Conservation (phyloP, 345 rosid genomes). For the Syzygium oleosum region DNA sequence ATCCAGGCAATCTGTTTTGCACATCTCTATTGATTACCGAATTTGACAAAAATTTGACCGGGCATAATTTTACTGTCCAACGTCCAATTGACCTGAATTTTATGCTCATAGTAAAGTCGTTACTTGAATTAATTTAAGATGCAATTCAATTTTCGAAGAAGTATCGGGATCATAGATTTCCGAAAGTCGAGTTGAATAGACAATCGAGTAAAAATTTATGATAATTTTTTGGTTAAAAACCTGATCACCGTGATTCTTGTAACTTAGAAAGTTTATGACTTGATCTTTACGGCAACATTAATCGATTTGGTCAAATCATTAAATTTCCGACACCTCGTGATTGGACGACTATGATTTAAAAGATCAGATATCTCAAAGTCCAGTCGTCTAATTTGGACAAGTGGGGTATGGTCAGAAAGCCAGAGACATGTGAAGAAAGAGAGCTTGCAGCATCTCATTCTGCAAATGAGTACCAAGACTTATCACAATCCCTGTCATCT, state of each 20-base stretch:
- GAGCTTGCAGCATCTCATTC: neutral
- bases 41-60: neutral
- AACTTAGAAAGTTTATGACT: neutral
- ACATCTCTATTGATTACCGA: neutral
- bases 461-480: neutral
- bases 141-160: neutral
- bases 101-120: no score
- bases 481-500: neutral
- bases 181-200: no score
- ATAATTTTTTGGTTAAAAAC: no score
- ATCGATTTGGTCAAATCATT: neutral
- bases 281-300: neutral
- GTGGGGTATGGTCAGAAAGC: neutral
- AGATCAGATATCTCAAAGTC: neutral
- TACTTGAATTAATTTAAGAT: neutral
- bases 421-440: neutral
- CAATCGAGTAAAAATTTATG: fast-evolving
- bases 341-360: neutral
- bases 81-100: neutral
- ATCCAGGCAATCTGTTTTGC: no score
- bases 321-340: neutral
- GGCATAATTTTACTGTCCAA: neutral
- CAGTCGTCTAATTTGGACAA: neutral
- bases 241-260: fast-evolving
- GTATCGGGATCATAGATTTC: neutral